phyloP scores from a whole-genome alignment of 2,329 filamentous ascomycete species.

The Colletotrichum nymphaeae region DNA sequence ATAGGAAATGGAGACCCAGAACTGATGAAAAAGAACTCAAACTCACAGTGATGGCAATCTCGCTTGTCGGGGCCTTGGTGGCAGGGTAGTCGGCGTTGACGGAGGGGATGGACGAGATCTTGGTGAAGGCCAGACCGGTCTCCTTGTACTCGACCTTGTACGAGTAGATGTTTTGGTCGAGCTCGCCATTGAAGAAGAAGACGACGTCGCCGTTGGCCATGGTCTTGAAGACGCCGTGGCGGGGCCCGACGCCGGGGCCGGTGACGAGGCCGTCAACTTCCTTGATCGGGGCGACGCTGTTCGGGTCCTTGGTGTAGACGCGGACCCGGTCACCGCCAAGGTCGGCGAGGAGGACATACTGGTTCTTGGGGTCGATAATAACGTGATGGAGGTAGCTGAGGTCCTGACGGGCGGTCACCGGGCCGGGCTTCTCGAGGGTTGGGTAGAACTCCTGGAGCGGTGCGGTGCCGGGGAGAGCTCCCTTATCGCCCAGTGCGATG shows the following conservation, averaged over 20 bases:
- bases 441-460: constrained; percentile 37
- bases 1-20: neutral
- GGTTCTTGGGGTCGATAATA: constrained; percentile 32
- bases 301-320: constrained; percentile 32
- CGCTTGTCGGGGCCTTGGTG: constrained; percentile 36
- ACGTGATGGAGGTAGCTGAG: constrained; percentile 34
- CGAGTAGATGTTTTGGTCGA: constrained; percentile 38
- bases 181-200: constrained; percentile 39
- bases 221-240: constrained; percentile 38
- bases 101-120: constrained; percentile 36
- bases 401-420: constrained; percentile 33
- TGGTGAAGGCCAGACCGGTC: constrained; percentile 37
- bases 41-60: constrained; percentile 38
- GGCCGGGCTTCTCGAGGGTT: constrained; percentile 34
- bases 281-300: constrained; percentile 33
- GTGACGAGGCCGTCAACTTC: constrained; percentile 34
- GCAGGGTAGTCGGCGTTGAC: constrained; percentile 31
- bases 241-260: constrained; percentile 35
- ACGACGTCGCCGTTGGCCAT: constrained; percentile 33
- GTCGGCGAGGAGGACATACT: constrained; percentile 32
- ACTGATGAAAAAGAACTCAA: neutral
- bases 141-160: constrained; percentile 37
- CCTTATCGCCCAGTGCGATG: constrained; percentile 34
- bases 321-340: constrained; percentile 35
- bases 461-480: constrained; percentile 34